These are phyloP conservation scores for Alloascoidea hylecoeti DNA, from an alignment of 805 yeast genomes.

Conservation along the genomic window DNA sequence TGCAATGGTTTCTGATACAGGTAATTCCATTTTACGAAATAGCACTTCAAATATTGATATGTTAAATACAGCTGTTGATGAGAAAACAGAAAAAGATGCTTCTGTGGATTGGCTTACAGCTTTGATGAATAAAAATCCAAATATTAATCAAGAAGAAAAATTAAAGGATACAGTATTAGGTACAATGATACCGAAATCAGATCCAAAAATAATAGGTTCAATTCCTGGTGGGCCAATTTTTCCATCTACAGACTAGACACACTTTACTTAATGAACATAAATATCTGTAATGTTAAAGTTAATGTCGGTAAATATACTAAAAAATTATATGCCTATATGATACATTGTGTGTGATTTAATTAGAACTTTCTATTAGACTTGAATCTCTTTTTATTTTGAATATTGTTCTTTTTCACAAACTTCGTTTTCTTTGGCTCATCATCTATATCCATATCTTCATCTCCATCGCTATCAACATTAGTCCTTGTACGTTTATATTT, in stretches of 20 bases:
- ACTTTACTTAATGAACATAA: slow-evolving; percentile 2
- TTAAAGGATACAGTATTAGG: slow-evolving; percentile 17
- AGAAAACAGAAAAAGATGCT: neutral
- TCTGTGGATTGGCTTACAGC: slow-evolving; percentile 18
- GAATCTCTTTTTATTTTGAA: neutral
- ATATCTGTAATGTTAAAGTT: slow-evolving; percentile 11
- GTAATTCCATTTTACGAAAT: neutral
- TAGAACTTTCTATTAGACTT: slow-evolving; percentile 1
- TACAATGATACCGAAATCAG: too few relatives aligned
- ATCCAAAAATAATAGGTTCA: too few relatives aligned
- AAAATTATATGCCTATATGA: slow-evolving; percentile 1
- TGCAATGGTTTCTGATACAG: slow-evolving; percentile 1
- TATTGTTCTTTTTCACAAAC: slow-evolving; percentile 3
- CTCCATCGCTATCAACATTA: slow-evolving; percentile 37
- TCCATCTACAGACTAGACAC: slow-evolving; percentile 4
- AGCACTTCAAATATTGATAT: neutral
- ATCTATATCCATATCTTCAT: slow-evolving; percentile 38
- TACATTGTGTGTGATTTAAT: slow-evolving; percentile 2
- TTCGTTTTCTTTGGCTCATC: slow-evolving; percentile 13
- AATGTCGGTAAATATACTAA: slow-evolving; percentile 1
- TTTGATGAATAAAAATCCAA: slow-evolving; percentile 15
- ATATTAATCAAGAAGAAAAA: slow-evolving; percentile 18
- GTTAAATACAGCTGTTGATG: neutral
- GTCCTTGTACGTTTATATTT: slow-evolving; percentile 62
- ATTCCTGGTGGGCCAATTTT: slow-evolving; percentile 13